phyloP scores from a whole-genome alignment of 73 alveolate species.

The Paramecium primaurelia region DNA sequence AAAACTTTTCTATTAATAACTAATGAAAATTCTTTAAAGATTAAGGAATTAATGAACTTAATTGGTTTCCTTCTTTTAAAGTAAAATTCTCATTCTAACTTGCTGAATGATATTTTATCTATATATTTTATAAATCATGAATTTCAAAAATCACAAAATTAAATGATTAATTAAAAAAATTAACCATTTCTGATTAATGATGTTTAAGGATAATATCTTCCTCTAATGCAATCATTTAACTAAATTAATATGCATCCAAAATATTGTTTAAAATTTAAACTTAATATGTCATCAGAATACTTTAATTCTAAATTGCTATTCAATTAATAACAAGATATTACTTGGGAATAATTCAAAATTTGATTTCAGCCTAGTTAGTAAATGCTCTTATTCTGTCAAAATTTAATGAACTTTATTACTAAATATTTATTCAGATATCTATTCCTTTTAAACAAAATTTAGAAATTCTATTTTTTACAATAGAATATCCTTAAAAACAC shows the following conservation, averaged over 20 bases:
- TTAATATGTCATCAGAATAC: not conserved
- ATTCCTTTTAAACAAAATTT: not conserved
- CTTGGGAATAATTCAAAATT: not conserved
- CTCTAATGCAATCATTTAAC: not conserved
- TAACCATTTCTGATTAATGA: constrained; percentile 15
- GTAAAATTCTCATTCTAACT: not conserved
- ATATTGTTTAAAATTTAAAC: not conserved
- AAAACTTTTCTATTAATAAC: not conserved
- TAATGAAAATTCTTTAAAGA: not conserved
- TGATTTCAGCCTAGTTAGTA: not conserved
- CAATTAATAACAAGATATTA: not conserved
- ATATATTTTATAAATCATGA: not conserved
- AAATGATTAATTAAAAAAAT: not conserved
- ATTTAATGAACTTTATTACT: not conserved
- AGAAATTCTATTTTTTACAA: not conserved
- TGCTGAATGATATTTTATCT: not conserved
- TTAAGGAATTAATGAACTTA: not conserved
- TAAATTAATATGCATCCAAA: not conserved
- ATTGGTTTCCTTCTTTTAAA: not conserved
- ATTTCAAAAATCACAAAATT: not conserved
- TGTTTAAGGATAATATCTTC: not conserved
- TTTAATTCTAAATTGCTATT: not conserved
- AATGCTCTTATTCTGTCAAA: not conserved
- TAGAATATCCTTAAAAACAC: not conserved
- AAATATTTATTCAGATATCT: not conserved